phyloP scores from a whole-genome alignment of 768 basidiomycete species.

The Pulveroboletus sp. region DNA sequence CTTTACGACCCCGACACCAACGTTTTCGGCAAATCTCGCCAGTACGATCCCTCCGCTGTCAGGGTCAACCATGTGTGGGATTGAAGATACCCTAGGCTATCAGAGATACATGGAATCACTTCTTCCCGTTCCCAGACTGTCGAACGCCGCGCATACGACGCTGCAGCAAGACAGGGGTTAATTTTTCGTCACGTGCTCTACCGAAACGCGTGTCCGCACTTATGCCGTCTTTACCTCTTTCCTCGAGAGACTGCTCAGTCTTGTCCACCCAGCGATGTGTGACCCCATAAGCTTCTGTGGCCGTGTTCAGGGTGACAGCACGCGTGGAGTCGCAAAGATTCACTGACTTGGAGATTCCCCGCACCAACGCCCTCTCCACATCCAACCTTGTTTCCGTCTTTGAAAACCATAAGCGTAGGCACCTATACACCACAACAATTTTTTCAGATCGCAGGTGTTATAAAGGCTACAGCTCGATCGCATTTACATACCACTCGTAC shows the following conservation, averaged over 20 bases:
- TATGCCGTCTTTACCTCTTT: no score
- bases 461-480: not conserved
- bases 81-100: no score
- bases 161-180: conserved; percentile 4
- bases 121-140: no score
- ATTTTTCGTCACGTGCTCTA: conserved; percentile 13
- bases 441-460: no score
- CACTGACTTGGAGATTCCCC: conserved; percentile 23
- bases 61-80: no score
- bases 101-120: no score
- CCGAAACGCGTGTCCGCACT: not conserved
- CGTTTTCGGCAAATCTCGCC: not conserved
- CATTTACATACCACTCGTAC: conserved; percentile 50
- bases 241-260: not conserved
- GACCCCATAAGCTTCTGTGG: conserved; percentile 20
- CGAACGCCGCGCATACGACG: no score
- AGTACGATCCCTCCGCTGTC: no score
- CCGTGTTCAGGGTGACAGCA: not conserved
- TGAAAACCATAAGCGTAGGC: conserved; percentile 28
- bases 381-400: conserved; percentile 27
- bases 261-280: conserved; percentile 9
- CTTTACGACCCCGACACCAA: not conserved
- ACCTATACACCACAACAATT: conserved; percentile 7
- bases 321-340: conserved; percentile 6
- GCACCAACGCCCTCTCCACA: conserved; percentile 24